Evolutionary conservation across 2,329 filamentous ascomycete species (phyloP).

Genomic region (Geoglossum cookeanum): DNA sequence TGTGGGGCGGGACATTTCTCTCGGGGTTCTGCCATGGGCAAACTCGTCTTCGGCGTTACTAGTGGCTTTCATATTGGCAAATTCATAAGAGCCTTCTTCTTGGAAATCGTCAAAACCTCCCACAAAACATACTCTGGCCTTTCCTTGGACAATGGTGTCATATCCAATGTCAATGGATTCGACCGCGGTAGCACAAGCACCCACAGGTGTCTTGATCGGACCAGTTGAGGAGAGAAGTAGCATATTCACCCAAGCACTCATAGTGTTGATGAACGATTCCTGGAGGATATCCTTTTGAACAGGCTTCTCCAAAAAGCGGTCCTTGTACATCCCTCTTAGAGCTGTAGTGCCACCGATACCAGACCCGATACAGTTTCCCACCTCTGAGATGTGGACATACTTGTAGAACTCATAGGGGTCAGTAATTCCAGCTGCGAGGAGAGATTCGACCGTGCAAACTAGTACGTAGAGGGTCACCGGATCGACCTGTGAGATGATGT

Average conservation of each 20-base stretch:
- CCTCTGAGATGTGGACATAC: slow-evolving; percentile 93
- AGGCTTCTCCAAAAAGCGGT: slow-evolving; percentile 89
- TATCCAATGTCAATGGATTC: slow-evolving; percentile 97
- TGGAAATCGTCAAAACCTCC: slow-evolving; percentile 99
- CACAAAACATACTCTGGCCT: slow-evolving; percentile 91
- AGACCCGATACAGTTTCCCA: slow-evolving; percentile 95
- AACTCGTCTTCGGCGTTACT: slow-evolving; percentile 97
- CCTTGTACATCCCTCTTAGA: slow-evolving; percentile 94
- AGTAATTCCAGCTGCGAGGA: slow-evolving; percentile 85
- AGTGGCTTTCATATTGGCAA: slow-evolving; percentile 99
- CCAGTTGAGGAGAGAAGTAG: slow-evolving; percentile 89
- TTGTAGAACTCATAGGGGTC: slow-evolving; percentile 99
- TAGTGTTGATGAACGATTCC: slow-evolving; percentile 99
- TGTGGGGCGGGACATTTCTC: slow-evolving; percentile 94
- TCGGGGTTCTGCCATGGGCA: slow-evolving; percentile 79
- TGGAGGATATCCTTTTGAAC: slow-evolving; percentile 98
- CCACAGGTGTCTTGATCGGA: slow-evolving; percentile 95
- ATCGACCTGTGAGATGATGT: slow-evolving; percentile 95
- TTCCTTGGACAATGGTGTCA: slow-evolving; percentile 95
- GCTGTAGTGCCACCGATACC: slow-evolving; percentile 92
- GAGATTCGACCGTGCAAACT: slow-evolving; percentile 78
- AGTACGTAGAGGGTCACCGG: slow-evolving; percentile 91
- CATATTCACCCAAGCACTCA: slow-evolving; percentile 99
- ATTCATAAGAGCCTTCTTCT: slow-evolving; percentile 97
- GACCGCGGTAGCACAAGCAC: slow-evolving; percentile 90